Conservation (phyloP, 2,329 filamentous ascomycete genomes). For the Cordyceps tenuipes region DNA sequence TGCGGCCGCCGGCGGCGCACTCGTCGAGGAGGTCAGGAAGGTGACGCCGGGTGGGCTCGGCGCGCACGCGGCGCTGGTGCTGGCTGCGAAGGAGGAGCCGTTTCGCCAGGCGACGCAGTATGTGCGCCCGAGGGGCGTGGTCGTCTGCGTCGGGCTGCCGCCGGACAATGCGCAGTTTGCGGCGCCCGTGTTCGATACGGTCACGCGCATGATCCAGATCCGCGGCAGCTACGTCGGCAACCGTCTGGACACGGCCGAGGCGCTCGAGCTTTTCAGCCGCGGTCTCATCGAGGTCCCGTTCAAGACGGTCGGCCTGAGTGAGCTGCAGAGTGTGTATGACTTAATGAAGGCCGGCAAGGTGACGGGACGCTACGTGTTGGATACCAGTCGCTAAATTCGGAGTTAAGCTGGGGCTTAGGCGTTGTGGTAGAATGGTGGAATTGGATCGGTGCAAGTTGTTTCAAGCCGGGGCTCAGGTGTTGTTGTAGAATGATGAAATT, state of each 20-base stretch:
- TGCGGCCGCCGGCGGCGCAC: constrained; percentile 48
- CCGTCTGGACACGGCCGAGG: constrained; percentile 78
- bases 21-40: constrained; percentile 77
- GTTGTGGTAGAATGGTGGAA: neutral
- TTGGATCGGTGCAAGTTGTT: neutral
- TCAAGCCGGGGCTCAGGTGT: too few species aligned
- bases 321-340: constrained; percentile 74
- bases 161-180: constrained; percentile 71
- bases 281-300: constrained; percentile 81
- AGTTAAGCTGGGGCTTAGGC: neutral
- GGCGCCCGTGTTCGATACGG: constrained; percentile 83
- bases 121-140: constrained; percentile 70
- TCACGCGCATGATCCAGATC: constrained; percentile 84
- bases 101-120: constrained; percentile 93
- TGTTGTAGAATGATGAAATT: neutral
- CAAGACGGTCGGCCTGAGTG: constrained; percentile 74
- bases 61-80: constrained; percentile 77
- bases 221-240: constrained; percentile 92
- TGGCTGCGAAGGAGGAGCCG: constrained; percentile 82
- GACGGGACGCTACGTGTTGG: constrained; percentile 71
- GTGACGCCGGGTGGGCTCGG: constrained; percentile 70
- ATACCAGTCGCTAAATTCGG: constrained; percentile 44
- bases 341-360: constrained; percentile 64
- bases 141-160: constrained; percentile 85
- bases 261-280: constrained; percentile 78